phyloP scores from a whole-genome alignment of 352 stramenopile genomes.

The Elongisporangium prolatum region DNA sequence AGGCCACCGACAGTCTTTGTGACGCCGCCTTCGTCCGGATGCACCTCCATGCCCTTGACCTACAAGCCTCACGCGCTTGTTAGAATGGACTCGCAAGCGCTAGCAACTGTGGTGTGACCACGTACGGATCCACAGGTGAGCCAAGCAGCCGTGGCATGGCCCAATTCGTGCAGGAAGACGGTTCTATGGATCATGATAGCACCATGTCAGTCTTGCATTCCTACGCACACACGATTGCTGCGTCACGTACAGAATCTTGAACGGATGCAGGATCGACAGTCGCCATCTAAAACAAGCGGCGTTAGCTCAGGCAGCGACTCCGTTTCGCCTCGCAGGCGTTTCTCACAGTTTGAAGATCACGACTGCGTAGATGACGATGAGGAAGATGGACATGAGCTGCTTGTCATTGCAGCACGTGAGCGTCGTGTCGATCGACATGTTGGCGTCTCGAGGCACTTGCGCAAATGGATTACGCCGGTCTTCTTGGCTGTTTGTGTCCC shows the following conservation, averaged over 20 bases:
- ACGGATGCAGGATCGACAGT: constrained; percentile 79
- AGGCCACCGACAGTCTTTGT: constrained; percentile 76
- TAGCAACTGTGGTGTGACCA: neutral
- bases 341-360: constrained; percentile 84
- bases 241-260: constrained; percentile 81
- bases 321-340: no score
- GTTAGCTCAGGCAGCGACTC: neutral
- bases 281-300: constrained; percentile 54
- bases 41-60: constrained; percentile 87
- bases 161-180: constrained; percentile 85
- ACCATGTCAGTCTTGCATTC: constrained; percentile 1
- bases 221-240: neutral
- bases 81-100: neutral
- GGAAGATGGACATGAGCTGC: constrained; percentile 83
- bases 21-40: constrained; percentile 83
- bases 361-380: constrained; percentile 82
- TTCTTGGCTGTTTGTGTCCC: neutral
- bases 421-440: constrained; percentile 31
- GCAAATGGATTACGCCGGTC: neutral
- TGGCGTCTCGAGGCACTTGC: neutral
- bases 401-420: constrained; percentile 87
- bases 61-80: constrained; percentile 7
- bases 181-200: constrained; percentile 62
- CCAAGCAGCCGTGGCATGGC: constrained; percentile 78
- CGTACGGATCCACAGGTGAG: constrained; percentile 78